Percentiles rank a stretch among this genome's conserved stretches.
Conservation (phyloP, 2,329 filamentous ascomycete species). For the Paracoccidioides lutzii region DNA sequence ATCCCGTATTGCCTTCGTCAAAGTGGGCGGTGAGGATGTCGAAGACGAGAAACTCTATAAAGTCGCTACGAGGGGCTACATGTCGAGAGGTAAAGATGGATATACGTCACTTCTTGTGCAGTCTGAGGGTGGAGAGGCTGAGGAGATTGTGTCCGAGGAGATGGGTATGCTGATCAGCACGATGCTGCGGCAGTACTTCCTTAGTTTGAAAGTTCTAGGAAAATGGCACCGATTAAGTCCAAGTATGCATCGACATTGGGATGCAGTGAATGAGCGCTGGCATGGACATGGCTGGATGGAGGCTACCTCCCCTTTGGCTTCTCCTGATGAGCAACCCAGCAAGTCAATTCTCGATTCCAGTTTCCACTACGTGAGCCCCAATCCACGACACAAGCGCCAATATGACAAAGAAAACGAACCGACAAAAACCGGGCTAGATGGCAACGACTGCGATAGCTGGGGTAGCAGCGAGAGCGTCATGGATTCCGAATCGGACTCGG, state of each 20-base stretch:
- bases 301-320: background rate
- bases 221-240: slow-evolving; percentile 62
- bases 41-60: slow-evolving; percentile 54
- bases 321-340: background rate
- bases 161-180: slow-evolving; percentile 77
- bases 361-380: slow-evolving; percentile 10
- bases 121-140: slow-evolving; percentile 60
- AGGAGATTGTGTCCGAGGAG: slow-evolving; percentile 73
- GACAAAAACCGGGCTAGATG: background rate
- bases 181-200: slow-evolving; percentile 81
- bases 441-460: slow-evolving; percentile 8
- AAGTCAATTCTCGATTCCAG: background rate
- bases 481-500: slow-evolving; percentile 32
- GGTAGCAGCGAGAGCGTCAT: slow-evolving; percentile 18
- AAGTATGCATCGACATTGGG: slow-evolving; percentile 53
- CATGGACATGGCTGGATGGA: slow-evolving; percentile 40
- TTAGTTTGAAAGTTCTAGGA: slow-evolving; percentile 68
- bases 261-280: slow-evolving; percentile 48
- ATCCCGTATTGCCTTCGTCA: slow-evolving; percentile 50
- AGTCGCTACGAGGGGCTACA: slow-evolving; percentile 73
- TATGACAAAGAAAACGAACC: background rate
- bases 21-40: slow-evolving; percentile 48
- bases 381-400: slow-evolving; percentile 6
- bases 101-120: slow-evolving; percentile 63
- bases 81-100: slow-evolving; percentile 79